Base-by-base conservation (phyloP, 2,329 filamentous ascomycete species). In the Pseudopithomyces chartarum region DNA sequence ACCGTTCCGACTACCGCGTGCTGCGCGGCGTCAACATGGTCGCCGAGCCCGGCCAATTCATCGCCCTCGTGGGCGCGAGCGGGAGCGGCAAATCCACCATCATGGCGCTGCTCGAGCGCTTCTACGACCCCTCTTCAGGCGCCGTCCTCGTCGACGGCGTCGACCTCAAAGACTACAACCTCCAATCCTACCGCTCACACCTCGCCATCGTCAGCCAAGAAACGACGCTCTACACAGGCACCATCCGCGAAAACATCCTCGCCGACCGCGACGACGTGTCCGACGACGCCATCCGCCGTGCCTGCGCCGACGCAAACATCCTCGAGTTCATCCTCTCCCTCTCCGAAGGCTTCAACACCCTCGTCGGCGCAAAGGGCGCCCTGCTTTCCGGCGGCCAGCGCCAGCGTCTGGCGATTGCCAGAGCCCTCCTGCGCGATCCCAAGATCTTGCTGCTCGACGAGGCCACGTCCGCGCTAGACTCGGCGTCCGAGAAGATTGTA, bases 11-110 rank as follows among this genome's bases (percentile, higher is more conserved):
- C 65, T 91, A 96, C 65, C 91, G 92, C n/a, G 92, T 98, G 0
- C 86, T 98, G 2, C 89, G 91, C 26, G 94, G 93, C 0, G 82
- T 98, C 34, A 90, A 91, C 72, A 80, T 95, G 7, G 81, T 79
- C 15, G 85, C 94, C 39, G 85, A 87, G 23, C 90, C 90, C 0
- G 91, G 91, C 3, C 90, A 94, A 71, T 95, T 94, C 66, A 84
- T 94, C 7, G 95, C 94, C 0, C 84, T 98, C 2, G 95, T 98
- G 7, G 95, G 95, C n/a, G 90, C 94, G 0, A 95, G 90, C 44
- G 94, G 95, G 2, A 97, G 93, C 70, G 95, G 95, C 56, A 98
- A 99, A 80, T 92, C 88, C 48, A 98, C 95, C 0, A 96, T 93
- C 0, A 96, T 98, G 71, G 90, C 91, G 3, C 83, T 98, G 3